Evolutionary conservation across 345 rosid genomes (phyloP).

Genomic region (Eucalyptus regnans): DNA sequence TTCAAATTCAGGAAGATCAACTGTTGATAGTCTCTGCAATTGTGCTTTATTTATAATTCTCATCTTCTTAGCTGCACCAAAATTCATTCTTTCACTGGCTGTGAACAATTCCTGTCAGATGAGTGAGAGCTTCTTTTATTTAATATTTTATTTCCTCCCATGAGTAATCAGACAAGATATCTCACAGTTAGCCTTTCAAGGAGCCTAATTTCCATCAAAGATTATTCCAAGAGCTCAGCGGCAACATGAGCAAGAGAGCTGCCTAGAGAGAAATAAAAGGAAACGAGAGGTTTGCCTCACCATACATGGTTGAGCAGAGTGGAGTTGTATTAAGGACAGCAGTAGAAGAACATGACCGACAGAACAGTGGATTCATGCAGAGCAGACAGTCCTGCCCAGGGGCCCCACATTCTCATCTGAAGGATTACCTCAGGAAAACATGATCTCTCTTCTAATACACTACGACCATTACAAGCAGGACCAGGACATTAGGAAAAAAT

Average conservation of each 20-base stretch:
- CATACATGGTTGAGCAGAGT: not conserved
- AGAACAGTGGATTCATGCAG: not conserved
- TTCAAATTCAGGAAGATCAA: too few relatives aligned
- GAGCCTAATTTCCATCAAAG: not conserved
- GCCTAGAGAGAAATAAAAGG: not conserved
- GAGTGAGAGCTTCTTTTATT: too few relatives aligned
- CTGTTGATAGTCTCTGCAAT: too few relatives aligned
- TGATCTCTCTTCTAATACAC: not conserved
- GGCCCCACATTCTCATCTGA: not conserved
- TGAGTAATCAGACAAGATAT: too few relatives aligned
- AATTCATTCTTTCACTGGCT: too few relatives aligned
- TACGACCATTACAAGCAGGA: not conserved
- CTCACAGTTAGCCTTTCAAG: too few relatives aligned
- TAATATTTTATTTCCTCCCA: fast-evolving
- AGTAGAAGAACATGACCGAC: not conserved
- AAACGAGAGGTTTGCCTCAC: not conserved
- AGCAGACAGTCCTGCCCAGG: not conserved
- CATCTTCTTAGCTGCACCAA: too few relatives aligned
- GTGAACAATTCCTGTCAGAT: too few relatives aligned
- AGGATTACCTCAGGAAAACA: not conserved
- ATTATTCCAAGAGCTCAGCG: not conserved
- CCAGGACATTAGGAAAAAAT: not conserved
- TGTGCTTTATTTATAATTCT: too few relatives aligned
- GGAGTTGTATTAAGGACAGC: not conserved
- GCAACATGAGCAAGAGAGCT: not conserved